These are phyloP conservation scores for Pyrenophora seminiperda DNA, from an alignment of 2,329 filamentous ascomycete genomes.

Conservation along the genomic window DNA sequence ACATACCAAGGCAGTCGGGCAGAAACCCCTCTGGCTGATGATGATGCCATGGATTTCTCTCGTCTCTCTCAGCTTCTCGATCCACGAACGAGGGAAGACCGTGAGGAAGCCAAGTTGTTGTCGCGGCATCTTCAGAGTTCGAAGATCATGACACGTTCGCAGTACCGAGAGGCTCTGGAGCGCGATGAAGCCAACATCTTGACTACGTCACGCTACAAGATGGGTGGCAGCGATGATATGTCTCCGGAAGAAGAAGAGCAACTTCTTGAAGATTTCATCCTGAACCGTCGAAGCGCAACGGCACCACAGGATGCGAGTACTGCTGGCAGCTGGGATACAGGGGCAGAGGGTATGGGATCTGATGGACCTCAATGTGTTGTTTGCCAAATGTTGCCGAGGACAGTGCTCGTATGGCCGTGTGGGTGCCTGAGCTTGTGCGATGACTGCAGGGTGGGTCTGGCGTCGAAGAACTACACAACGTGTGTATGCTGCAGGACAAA, in stretches of 20 bases:
- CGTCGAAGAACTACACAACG: conserved; percentile 96
- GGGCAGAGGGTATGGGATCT: conserved; percentile 74
- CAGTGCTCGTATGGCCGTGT: conserved; percentile 94
- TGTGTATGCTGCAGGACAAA: conserved; percentile 93
- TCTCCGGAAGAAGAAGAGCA: conserved; percentile 61
- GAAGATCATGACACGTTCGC: conserved; percentile 78
- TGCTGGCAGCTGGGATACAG: conserved; percentile 64
- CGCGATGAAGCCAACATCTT: conserved; percentile 73
- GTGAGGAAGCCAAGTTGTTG: conserved; percentile 78
- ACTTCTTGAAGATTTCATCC: conserved; percentile 64
- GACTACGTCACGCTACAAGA: conserved; percentile 47
- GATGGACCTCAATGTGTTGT: conserved; percentile 87
- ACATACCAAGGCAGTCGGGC: conserved; percentile 59
- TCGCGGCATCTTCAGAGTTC: conserved; percentile 77
- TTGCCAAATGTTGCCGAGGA: conserved; percentile 83
- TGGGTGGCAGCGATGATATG: conserved; percentile 30
- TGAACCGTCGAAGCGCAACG: conserved; percentile 57
- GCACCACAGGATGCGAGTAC: conserved; percentile 35
- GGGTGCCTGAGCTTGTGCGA: conserved; percentile 93
- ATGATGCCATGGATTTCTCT: conserved; percentile 60
- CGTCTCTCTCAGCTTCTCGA: conserved; percentile 82
- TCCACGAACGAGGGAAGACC: conserved; percentile 76
- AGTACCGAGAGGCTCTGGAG: conserved; percentile 71
- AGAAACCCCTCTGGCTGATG: conserved; percentile 58
- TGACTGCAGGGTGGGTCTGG: conserved; percentile 89